phyloP scores from a whole-genome alignment of 352 stramenopile genomes.

The Pythium rishiriense region DNA sequence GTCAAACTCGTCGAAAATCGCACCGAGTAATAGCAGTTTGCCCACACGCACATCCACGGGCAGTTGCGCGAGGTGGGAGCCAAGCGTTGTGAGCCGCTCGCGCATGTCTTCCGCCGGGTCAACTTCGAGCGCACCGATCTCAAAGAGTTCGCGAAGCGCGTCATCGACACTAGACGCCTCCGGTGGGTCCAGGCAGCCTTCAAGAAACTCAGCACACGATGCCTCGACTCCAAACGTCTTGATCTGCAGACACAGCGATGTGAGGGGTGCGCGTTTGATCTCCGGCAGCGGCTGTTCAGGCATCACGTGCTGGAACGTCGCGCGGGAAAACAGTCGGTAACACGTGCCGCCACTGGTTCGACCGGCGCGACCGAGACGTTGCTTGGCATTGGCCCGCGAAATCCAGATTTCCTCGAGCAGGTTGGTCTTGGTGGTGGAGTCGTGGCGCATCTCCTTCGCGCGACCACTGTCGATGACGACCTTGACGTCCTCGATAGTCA shows the following conservation, averaged over 20 bases:
- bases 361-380: slow-evolving; percentile 89
- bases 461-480: slow-evolving; percentile 96
- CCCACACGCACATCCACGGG: slow-evolving; percentile 96
- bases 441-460: slow-evolving; percentile 89
- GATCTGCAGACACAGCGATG: slow-evolving; percentile 96
- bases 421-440: slow-evolving; percentile 86
- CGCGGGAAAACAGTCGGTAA: slow-evolving; percentile 87
- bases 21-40: slow-evolving; percentile 96
- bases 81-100: slow-evolving; percentile 92
- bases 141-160: slow-evolving; percentile 88
- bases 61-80: slow-evolving; percentile 90
- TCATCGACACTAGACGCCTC: slow-evolving; percentile 85
- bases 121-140: slow-evolving; percentile 82
- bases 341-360: slow-evolving; percentile 90
- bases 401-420: slow-evolving; percentile 89
- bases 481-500: slow-evolving; percentile 95
- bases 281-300: slow-evolving; percentile 88
- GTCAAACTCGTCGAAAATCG: slow-evolving; percentile 91
- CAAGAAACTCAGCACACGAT: slow-evolving; percentile 84
- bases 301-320: slow-evolving; percentile 79
- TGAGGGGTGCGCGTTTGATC: slow-evolving; percentile 95
- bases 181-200: slow-evolving; percentile 91
- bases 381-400: slow-evolving; percentile 90
- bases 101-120: slow-evolving; percentile 30
- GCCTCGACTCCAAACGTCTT: slow-evolving; percentile 83